Evolutionary conservation across 1,139 yeast species (phyloP), one percentile per base, ranked within the genome.

Genomic region (Kodamaea plutei): DNA sequence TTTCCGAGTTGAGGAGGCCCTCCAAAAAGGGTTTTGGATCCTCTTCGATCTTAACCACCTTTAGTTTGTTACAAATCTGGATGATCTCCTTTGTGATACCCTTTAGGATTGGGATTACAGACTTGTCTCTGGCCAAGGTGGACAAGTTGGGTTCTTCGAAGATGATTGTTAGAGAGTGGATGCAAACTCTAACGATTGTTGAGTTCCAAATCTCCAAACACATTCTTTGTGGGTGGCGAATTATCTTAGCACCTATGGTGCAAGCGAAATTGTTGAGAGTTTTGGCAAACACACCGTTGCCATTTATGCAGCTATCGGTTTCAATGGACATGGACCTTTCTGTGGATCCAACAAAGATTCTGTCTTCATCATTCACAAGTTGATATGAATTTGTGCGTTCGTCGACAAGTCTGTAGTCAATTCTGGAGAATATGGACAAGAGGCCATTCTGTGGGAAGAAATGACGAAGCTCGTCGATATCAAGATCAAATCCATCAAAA

Each of bases 21-120:
- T 25, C 24, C 15, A 31, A 17, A 8, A 12, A 13, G 2, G 15
- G 8, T 15, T 29, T 33, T 9, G 18, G 19, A 21, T 26, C 25
- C 11, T 21, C 13, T 7, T 22, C 29, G 8, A 23, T 16, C 8
- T 22, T 16, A 6, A 20, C 20, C 4, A 18, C 22, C 4, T 25
- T 19, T n/a, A 14, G 18, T 2, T 18, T 25, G 9, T 33, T 29
- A 16, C 44, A 31, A 15, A 52, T 23, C 3, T 23, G 20, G 6
- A 45, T 26, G 3, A 56, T 23, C 24, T 56, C 61, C n/a, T 41
- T 35, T 20, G 38, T 50, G 5, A 43, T 20, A 0, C 58, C 58
- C 18, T 38, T 46, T 34, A 56, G 29, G 2, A 53, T 25, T 2
- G 51, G 50, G 4, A 25, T 25, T 4, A 39, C 41, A 7, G 31